Evolutionary conservation across 352 stramenopile genomes (phyloP), one percentile per base, ranked within the genome.

Genomic region (Pelagophyceae sp.): DNA sequence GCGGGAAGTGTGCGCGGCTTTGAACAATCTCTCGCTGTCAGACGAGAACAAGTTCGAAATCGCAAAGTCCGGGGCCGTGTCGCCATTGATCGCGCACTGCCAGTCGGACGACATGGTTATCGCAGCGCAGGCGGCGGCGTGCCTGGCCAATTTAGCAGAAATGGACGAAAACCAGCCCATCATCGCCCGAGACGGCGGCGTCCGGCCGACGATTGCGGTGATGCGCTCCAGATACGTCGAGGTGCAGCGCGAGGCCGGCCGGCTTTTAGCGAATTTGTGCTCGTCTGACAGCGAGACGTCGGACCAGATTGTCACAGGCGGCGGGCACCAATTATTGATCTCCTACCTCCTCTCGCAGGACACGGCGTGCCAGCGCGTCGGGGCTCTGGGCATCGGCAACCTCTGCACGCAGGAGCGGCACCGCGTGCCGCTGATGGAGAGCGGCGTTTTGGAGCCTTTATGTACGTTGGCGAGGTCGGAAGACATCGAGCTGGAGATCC

Each of bases 21-120:
- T 98, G 0, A 97, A 91, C 79, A 98, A 98, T 82, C 85, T 98
- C 37, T 96, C 92, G 5, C 83, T 96, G 40, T 92, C 89, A 38
- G 93, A 98, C 71, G 94, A 98, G 80, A 98, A 95, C 80, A 98
- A 98, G 82, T 97, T 96, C 78, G 95, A 98, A 81, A 95, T 98
- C 50, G 88, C 91, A 27, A 98, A 98, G 80, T 95, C 87, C 69
- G 94, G 94, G 0, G 91, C 90, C 1, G 88, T 98, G 23, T 75
- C 88, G 20, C 89, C 92, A 29, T 84, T 98, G 0, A 93, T 98
- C 40, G 83, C 86, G 3, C 90, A 95, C 58, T 92, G 94, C 19
- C 88, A 96, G 80, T 96, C 87, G 6, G 92, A 97, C 80, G 94
- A 98, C 81, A 93, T 95, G 85, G 85, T 93, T 40, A 85, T 98